Conservation (phyloP, 2,329 filamentous ascomycete genomes). For the Phialocephala subalpina region DNA sequence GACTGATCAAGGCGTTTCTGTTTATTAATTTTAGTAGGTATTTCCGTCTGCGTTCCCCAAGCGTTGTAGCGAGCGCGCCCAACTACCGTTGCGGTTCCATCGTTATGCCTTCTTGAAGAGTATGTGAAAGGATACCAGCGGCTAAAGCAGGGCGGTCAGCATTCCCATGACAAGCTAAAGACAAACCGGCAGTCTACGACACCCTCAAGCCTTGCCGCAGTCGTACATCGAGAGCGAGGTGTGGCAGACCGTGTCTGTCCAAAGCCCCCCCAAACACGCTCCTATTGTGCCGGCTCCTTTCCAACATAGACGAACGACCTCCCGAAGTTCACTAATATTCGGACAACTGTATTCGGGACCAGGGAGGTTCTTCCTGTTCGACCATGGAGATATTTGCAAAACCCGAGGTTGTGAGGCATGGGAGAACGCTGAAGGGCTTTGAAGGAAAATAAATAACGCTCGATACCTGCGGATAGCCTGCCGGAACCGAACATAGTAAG, state of each 20-base stretch:
- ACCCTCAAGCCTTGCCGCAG: background rate
- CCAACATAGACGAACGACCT: background rate
- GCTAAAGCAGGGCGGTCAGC: background rate
- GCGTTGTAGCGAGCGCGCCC: background rate
- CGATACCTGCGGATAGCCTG: background rate
- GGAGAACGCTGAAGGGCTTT: background rate
- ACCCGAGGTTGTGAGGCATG: background rate
- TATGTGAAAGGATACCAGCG: background rate
- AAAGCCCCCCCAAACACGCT: background rate
- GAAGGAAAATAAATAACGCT: background rate
- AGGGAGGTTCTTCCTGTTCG: background rate
- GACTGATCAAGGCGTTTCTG: background rate
- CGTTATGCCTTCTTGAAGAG: too few species aligned
- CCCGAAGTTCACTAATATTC: background rate
- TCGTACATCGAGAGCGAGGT: background rate
- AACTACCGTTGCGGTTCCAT: background rate
- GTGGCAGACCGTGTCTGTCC: background rate
- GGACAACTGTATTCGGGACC: background rate
- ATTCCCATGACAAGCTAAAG: background rate
- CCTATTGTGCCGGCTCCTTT: background rate
- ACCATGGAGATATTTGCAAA: background rate
- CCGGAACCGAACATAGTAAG: background rate
- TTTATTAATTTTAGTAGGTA: background rate
- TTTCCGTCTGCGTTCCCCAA: background rate
- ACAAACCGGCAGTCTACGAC: background rate